Percentiles rank a stretch among this genome's conserved stretches.
phyloP scores from a whole-genome alignment of 2,329 filamentous ascomycete species.

The Neofusicoccum umdonicola region DNA sequence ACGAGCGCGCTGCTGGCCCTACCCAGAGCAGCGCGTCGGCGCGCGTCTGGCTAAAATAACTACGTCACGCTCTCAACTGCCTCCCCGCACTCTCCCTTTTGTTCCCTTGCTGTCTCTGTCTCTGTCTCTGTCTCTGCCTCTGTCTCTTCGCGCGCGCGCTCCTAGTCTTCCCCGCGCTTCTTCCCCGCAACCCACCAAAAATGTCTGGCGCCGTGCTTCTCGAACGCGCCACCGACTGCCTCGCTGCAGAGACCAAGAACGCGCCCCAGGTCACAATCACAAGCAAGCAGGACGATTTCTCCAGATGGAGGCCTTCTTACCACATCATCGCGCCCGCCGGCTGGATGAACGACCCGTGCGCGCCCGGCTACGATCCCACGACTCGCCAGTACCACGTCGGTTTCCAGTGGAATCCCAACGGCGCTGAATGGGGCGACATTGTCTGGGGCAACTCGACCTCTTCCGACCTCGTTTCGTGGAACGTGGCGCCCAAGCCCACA shows the following conservation, averaged over 20 bases:
- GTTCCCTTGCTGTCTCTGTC: not conserved
- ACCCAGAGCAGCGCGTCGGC: not conserved
- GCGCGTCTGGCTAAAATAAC: conserved; percentile 7
- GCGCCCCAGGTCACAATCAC: not conserved
- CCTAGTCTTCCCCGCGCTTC: no score
- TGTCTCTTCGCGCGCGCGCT: no score
- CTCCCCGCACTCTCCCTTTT: not conserved
- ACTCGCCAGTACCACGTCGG: conserved; percentile 42
- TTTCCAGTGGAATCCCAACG: conserved; percentile 45
- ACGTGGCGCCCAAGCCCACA: conserved; percentile 14
- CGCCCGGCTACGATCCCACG: conserved; percentile 38
- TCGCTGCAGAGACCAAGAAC: not conserved
- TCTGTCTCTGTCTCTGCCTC: not conserved
- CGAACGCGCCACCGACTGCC: conserved; percentile 1
- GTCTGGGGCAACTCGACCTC: conserved; percentile 43
- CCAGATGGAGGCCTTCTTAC: conserved; percentile 23
- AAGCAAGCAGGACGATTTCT: not conserved
- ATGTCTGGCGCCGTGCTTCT: conserved; percentile 4
- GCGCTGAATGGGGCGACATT: conserved; percentile 43
- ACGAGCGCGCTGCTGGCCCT: not conserved
- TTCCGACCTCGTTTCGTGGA: conserved; percentile 40
- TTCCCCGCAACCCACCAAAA: not conserved
- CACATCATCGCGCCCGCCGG: conserved; percentile 38
- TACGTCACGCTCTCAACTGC: not conserved
- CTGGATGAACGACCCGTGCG: conserved; percentile 49